Evolutionary conservation across 257 asterid genomes (phyloP), one percentile per base, ranked within the genome.

Genomic region (Solanum megistacrolobum): DNA sequence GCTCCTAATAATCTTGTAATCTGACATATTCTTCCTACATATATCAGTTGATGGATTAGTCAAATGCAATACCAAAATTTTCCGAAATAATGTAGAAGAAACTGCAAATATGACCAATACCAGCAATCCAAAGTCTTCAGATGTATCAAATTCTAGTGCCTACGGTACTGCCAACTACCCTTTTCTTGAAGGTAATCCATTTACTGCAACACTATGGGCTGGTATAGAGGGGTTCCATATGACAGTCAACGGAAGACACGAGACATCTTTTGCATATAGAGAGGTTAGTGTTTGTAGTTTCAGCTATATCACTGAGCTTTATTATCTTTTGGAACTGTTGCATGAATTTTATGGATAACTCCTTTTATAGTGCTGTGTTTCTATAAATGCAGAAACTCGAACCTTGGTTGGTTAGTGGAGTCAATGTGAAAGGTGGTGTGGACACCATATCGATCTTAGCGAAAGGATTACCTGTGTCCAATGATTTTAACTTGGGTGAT

Each of bases 191-290:
- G 98, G 98, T 65, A 93, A 83, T 90, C 99, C 98, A 23, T 97
- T 97, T 88, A 94, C 98, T 78, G 98, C 99, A 90, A 94, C 99
- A 72, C 41, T 97, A 82, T 96, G 99, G 99, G 96, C 94, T 36
- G 99, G 99, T 43, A 43, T 88, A 3, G 98, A 95, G 92, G 99
- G 99, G 86, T 97, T 97, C 85, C 99, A 97, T 90, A 92, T 94
- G 96, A 91, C 99, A 10, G 98, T 97, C 43, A 97, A 97, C 82
- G 99, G 99, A 92, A 94, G 98, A 91, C 99, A 96, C 20, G 99
- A 96, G 88, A 95, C 99, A 20, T 96, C 99, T 69, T 97, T 95
- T 89, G 87, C 91, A 72, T 96, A 95, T 86, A 90, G 97, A 93
- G 93, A 95, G 94, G 99, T 95, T 68, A 88, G 89, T 52, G 82